A percentile compares a stretch with the other conserved stretches of the same genome.
Evolutionary conservation across 1,284 basidiomycete species (phyloP).

Genomic region (Serendipita sp.): DNA sequence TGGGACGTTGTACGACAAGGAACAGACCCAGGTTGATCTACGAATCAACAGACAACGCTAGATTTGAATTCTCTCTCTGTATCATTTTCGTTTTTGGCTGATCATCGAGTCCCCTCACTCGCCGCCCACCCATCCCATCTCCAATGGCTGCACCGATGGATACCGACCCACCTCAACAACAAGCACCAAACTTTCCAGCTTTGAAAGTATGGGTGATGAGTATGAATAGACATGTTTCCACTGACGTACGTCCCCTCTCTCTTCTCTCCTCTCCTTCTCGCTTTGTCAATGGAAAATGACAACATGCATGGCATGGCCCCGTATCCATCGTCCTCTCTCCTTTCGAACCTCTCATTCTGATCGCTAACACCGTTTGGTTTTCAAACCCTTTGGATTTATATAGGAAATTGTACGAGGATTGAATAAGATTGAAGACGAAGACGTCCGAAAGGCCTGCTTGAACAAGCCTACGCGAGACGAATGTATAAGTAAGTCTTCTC

Average conservation of each 20-base stretch:
- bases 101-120: too few species aligned
- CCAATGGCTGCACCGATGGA: background rate
- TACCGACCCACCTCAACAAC: background rate
- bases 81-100: too few species aligned
- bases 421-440: constrained; percentile 5
- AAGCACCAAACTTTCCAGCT: constrained; percentile 9
- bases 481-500: background rate
- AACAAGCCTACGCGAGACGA: constrained; percentile 1
- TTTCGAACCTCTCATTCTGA: background rate
- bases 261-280: background rate
- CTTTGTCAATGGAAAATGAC: background rate
- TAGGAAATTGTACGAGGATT: constrained; percentile 6
- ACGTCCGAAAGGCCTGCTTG: background rate
- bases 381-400: constrained; percentile 11
- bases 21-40: constrained; percentile 19
- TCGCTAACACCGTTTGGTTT: constrained; percentile 12
- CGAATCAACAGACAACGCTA: too few species aligned
- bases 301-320: background rate
- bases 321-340: background rate
- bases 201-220: constrained; percentile 54
- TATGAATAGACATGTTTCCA: constrained; percentile 52
- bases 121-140: background rate
- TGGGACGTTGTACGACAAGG: too few species aligned
- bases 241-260: constrained; percentile 31
- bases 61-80: background rate